Conservation (phyloP, 2,329 filamentous ascomycete species). For the Fusarium xylarioides region DNA sequence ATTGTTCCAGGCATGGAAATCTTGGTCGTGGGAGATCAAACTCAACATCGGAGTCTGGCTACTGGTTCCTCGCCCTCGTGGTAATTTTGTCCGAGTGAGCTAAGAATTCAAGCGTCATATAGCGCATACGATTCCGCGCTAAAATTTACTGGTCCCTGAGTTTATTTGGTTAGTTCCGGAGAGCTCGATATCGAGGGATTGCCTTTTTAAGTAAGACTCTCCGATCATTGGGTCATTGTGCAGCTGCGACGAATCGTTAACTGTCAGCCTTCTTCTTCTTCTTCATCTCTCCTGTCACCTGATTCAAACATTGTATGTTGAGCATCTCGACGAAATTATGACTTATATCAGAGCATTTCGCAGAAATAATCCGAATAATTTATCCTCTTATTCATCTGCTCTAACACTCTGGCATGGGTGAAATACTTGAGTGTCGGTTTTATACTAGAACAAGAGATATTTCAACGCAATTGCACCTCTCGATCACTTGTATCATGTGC, state of each 20-base stretch:
- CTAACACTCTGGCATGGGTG: background rate
- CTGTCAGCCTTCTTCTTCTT: background rate
- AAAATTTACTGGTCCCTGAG: background rate
- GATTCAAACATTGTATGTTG: background rate
- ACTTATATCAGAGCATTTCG: background rate
- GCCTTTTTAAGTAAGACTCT: slow-evolving; percentile 9
- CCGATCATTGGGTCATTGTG: slow-evolving; percentile 16
- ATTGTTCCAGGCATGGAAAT: no score
- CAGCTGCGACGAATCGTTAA: background rate
- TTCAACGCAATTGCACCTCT: no score
- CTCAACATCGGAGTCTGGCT: background rate
- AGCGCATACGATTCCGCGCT: background rate
- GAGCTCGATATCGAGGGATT: slow-evolving; percentile 1
- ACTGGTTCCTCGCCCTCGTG: slow-evolving; percentile 1
- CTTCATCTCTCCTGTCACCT: background rate
- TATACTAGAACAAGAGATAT: no score
- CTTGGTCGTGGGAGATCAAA: no score
- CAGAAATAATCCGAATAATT: background rate
- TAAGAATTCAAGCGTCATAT: background rate
- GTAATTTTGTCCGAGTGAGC: slow-evolving; percentile 34
- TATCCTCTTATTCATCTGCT: background rate
- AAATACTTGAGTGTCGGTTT: background rate
- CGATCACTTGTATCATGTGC: background rate
- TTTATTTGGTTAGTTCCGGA: slow-evolving; percentile 24
- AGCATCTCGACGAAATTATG: background rate